These are phyloP conservation scores for Leishmania lainsoni DNA, from an alignment of 208 protist genomes.

Conservation along the genomic window DNA sequence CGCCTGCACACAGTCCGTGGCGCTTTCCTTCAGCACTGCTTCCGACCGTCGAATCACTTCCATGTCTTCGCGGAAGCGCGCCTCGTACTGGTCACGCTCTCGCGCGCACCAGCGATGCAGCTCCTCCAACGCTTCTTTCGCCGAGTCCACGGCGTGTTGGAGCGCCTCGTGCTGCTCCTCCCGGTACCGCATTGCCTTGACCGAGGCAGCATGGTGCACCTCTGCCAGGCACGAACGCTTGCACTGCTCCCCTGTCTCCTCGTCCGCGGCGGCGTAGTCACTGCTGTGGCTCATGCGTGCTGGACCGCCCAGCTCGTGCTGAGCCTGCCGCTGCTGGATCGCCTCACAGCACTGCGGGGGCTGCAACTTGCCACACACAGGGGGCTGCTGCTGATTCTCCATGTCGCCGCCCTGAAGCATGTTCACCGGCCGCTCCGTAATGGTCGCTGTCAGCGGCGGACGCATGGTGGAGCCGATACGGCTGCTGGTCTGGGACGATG, in stretches of 20 bases:
- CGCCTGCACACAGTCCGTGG: constrained; percentile 67
- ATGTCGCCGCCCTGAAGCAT: neutral
- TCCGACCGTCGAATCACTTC: constrained; percentile 59
- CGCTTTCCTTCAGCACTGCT: constrained; percentile 70
- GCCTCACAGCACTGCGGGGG: neutral
- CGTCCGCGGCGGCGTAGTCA: neutral
- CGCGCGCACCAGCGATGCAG: constrained; percentile 59
- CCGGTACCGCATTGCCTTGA: constrained; percentile 59
- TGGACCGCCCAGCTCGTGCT: neutral
- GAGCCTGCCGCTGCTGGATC: neutral
- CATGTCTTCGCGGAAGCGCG: constrained; percentile 70
- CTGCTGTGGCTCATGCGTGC: neutral
- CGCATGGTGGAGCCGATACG: constrained; percentile 8
- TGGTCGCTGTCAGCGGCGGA: constrained; percentile 4
- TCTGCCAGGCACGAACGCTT: constrained; percentile 24
- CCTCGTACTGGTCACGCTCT: constrained; percentile 72
- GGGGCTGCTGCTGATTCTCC: neutral
- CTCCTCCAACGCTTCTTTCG: constrained; percentile 56
- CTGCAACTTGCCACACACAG: neutral
- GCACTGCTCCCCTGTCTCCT: neutral
- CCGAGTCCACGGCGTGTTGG: constrained; percentile 53
- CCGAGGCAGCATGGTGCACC: constrained; percentile 59
- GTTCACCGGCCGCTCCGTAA: constrained; percentile 21
- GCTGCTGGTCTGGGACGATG: neutral
- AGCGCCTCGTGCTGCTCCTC: constrained; percentile 51